Evolutionary conservation across 2,329 filamentous ascomycete genomes (phyloP), one percentile per base, ranked within the genome.

Genomic region (Colletotrichum euphorbiae): DNA sequence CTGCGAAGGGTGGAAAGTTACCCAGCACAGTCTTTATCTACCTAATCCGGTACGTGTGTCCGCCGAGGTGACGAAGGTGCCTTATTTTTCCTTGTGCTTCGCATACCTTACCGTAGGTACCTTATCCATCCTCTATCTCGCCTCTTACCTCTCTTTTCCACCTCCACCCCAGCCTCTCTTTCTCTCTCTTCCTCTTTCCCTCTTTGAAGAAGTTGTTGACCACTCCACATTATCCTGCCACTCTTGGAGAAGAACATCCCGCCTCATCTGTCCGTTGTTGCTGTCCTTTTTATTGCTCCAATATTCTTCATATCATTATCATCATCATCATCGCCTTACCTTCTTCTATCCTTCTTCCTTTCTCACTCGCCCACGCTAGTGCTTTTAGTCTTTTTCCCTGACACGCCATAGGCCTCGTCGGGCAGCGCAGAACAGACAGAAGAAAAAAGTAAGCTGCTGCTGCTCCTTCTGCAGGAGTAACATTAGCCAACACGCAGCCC

Each of bases 401-500:
- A 42, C 61, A 58, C 65, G 60, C 65, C 65, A 68, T 65, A 65
- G 52, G 60, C 46, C 65, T 65, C 42, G n/a, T 46, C 24, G 46
- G 38, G 19, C 52, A 63, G 43, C 62, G 21, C 48, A 65, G 21
- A 52, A 38, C 17, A 42, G 13, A 61, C n/a, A 4, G 12, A 33
- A 48, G 19, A 13, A n/a, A 56, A 43, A 51, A 51, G 40, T 7
- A 45, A 60, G 45, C 57, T 51, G 33, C 57, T 60, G 38, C 21
- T 15, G 31, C 36, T 38, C 17, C 21, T 52, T 19, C 64, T 31
- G 65, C 31, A 51, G 54, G 40, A 68, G 54, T 58, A 68, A 51
- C 65, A 65, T 59, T 65, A 59, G 38, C 51, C 61, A 68, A 59
- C 54, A 54, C 52, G 60, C 61, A 65, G 61, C 61, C 61, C 46